A percentile compares a stretch with the other conserved stretches of the same genome.
Conservation (phyloP, 495 filamentous ascomycete species). For the Evernia prunastri region DNA sequence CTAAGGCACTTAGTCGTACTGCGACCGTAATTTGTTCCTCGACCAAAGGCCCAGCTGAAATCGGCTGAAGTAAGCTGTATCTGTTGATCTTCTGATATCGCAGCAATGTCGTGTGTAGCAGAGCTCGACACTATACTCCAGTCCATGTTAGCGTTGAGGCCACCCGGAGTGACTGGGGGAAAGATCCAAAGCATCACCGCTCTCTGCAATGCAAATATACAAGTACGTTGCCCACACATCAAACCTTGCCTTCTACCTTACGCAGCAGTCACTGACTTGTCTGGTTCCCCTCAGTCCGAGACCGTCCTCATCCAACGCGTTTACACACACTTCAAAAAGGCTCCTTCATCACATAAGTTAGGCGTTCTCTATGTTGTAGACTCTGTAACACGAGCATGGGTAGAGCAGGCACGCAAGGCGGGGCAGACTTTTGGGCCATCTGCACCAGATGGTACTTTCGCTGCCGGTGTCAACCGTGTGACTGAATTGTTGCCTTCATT, state of each 20-base stretch:
- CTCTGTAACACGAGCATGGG: slow-evolving; percentile 97
- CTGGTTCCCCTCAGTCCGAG: slow-evolving; percentile 62
- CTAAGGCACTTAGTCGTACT: slow-evolving; percentile 15
- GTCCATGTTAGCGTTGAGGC: slow-evolving; percentile 83
- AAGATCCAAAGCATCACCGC: slow-evolving; percentile 81
- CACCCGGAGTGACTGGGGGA: slow-evolving; percentile 86
- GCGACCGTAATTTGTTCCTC: slow-evolving; percentile 15
- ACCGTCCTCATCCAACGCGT: slow-evolving; percentile 92
- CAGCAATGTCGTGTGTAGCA: slow-evolving; percentile 77
- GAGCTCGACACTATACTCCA: slow-evolving; percentile 87
- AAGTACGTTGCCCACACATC: slow-evolving; percentile 57
- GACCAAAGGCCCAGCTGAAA: slow-evolving; percentile 5
- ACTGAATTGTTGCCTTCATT: slow-evolving; percentile 85
- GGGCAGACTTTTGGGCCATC: slow-evolving; percentile 71
- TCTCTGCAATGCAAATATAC: slow-evolving; percentile 81
- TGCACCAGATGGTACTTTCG: slow-evolving; percentile 83
- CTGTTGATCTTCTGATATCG: slow-evolving; percentile 7
- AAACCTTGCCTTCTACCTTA: neutral
- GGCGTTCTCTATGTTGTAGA: slow-evolving; percentile 99
- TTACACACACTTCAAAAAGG: slow-evolving; percentile 94
- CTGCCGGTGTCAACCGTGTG: slow-evolving; percentile 93
- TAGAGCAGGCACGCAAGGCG: slow-evolving; percentile 83
- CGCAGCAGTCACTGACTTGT: slow-evolving; percentile 32
- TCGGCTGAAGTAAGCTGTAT: slow-evolving; percentile 21
- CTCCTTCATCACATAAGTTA: slow-evolving; percentile 90